Base-by-base conservation (phyloP, 1,284 basidiomycete genomes). In the Sphaerobolus stellatus region DNA sequence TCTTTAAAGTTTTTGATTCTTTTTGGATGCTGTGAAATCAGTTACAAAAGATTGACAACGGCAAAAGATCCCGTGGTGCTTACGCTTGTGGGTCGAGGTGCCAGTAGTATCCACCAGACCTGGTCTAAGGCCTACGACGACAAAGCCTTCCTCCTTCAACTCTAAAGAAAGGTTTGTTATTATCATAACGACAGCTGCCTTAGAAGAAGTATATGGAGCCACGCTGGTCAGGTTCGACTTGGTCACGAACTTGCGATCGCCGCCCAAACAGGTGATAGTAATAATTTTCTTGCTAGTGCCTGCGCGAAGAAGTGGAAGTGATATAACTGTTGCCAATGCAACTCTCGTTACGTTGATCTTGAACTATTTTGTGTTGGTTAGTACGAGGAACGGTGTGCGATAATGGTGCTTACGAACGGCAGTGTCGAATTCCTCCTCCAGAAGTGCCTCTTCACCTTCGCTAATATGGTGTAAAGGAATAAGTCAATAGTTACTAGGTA, bases 141-240 rank as follows among this genome's bases (percentile, higher is more conserved):
- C 57, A 51, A 77, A 65, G 7, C 72, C 74, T 50, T 76, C 72
- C 7, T 59, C 53, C 24, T 58, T 64, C 52, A 67, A 64, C 45
- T 66, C 58, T 8, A 60, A 62, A 2, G 75, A 71, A 57, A 70
- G 76, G 56, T 76, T 72, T 20, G 65, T 69, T 18, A 68, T 61
- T 33, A 64, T 69, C 63, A 75, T 67, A 58, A 76, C 74, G 16
- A 72, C 34, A 3, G 69, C 74, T 2, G 71, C 69, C 58, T 75
- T 75, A 43, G 70, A 66, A 27, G 73, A 61, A 31, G 62, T 51
- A 60, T 76, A 76, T 13, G 71, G 62, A 5, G 59, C 55, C 20
- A 46, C n/a, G 24, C 18, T 43, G 2, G 51, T n/a, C 14, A 60
- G 50, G 28, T 58, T 61, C 28, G 49, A 30, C 4, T n/a, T 27